Percentiles rank a stretch among this genome's conserved stretches.
These are phyloP conservation scores for Monilinia fructigena DNA, from an alignment of 2,329 filamentous ascomycete species.

Conservation along the genomic window DNA sequence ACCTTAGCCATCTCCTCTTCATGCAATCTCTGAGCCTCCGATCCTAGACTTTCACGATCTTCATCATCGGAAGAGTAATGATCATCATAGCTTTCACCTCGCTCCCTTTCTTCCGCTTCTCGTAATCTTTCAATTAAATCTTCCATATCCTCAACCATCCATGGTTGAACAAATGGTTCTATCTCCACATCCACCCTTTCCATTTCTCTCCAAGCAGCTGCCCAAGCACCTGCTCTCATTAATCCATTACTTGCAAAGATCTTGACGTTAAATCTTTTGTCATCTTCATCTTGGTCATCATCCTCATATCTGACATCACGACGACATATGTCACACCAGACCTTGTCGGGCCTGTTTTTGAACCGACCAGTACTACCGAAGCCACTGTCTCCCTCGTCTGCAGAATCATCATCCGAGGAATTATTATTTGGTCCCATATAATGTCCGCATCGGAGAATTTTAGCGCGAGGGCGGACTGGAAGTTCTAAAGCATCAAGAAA, in stretches of 20 bases:
- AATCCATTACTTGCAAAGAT: slow-evolving; percentile 94
- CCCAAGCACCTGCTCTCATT: slow-evolving; percentile 90
- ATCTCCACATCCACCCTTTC: slow-evolving; percentile 96
- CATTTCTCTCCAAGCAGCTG: slow-evolving; percentile 95
- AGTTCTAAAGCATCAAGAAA: slow-evolving; percentile 73
- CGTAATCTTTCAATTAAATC: slow-evolving; percentile 44
- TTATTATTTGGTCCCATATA: slow-evolving; percentile 57
- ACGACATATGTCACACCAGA: slow-evolving; percentile 40
- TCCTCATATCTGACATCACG: slow-evolving; percentile 38
- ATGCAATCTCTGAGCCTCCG: slow-evolving; percentile 23
- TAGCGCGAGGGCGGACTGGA: slow-evolving; percentile 60
- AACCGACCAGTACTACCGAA: slow-evolving; percentile 18
- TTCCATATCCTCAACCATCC: slow-evolving; percentile 59
- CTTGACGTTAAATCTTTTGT: slow-evolving; percentile 69
- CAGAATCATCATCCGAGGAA: slow-evolving; percentile 37
- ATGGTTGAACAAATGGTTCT: slow-evolving; percentile 65
- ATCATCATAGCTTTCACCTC: slow-evolving; percentile 33
- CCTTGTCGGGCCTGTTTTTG: slow-evolving; percentile 22
- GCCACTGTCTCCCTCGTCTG: slow-evolving; percentile 26
- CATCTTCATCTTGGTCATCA: slow-evolving; percentile 27
- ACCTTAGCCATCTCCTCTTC: slow-evolving; percentile 25
- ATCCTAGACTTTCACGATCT: slow-evolving; percentile 17
- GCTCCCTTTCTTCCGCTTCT: slow-evolving; percentile 18
- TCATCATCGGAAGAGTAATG: slow-evolving; percentile 31
- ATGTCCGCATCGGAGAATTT: slow-evolving; percentile 73